Conservation (phyloP, 768 basidiomycete species). For the Trametes sanguinea region DNA sequence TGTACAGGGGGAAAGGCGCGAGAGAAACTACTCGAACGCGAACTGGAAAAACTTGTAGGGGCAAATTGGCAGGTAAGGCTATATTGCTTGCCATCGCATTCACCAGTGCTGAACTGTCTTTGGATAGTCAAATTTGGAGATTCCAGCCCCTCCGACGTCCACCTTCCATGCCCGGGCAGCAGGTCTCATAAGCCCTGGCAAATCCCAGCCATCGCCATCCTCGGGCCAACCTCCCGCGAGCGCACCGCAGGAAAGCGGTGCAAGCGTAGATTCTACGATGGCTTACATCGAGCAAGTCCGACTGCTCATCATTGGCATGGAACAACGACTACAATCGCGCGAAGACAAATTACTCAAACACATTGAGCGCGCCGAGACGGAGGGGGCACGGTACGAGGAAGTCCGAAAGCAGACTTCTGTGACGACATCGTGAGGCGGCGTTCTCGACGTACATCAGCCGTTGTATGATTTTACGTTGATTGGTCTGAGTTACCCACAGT, state of each 20-base stretch:
- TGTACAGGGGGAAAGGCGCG: constrained; percentile 60
- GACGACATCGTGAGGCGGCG: constrained; percentile 9
- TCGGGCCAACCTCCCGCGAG: not conserved
- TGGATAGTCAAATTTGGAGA: constrained; percentile 37
- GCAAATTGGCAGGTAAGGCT: constrained; percentile 78
- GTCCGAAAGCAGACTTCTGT: constrained; percentile 43
- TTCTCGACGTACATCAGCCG: too few species aligned
- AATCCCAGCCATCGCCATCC: constrained; percentile 14
- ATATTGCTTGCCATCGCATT: not conserved
- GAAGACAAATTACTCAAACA: constrained; percentile 63
- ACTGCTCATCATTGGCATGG: constrained; percentile 72
- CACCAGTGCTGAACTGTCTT: not conserved
- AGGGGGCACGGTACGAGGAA: constrained; percentile 55
- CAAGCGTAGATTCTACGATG: constrained; percentile 43
- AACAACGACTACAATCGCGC: constrained; percentile 63
- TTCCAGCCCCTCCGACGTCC: constrained; percentile 37
- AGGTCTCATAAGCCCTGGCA: constrained; percentile 20
- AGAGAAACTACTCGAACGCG: constrained; percentile 76
- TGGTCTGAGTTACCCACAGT: too few species aligned
- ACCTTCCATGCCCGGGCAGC: constrained; percentile 31
- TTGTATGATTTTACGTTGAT: too few species aligned
- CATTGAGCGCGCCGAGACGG: constrained; percentile 60
- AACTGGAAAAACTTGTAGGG: constrained; percentile 68
- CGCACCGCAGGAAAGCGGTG: constrained; percentile 1
- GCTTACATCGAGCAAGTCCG: constrained; percentile 71